Evolutionary conservation across 495 filamentous ascomycete genomes (phyloP), one percentile per base, ranked within the genome.

Genomic region (Penicillium ochrochloron): DNA sequence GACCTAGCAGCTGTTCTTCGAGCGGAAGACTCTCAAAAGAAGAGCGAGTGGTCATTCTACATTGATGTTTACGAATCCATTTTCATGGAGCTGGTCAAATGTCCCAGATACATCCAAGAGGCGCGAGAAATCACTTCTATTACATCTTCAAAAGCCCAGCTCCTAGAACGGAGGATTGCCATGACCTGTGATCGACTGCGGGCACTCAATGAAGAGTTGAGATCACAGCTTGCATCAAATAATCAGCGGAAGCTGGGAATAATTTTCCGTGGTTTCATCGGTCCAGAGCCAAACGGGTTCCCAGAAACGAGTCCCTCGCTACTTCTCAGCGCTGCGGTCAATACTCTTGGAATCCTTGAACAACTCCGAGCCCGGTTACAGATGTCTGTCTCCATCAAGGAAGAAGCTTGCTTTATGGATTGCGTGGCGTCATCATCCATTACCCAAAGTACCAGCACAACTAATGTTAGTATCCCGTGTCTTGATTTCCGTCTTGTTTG

Each of bases 71-170:
- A 61, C 29, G 59, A 61, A 41, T 6, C 46, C 5, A 61, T 61
- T 42, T 61, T 61, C 59, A 61, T 61, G 59, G 59, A 61, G 34
- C 59, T 61, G 23, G 59, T 61, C n/a, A 61, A 61, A 54, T 61
- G 59, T 31, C 59, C 59, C 33, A 33, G 34, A 19, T 54, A 61
- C 21, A 54, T 61, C 3, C 29, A 61, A 42, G 48, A 61, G 48
- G 34, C 48, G 25, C 59, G 59, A 41, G 59, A 61, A 34, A 54
- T 61, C 25, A 33, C 21, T 54, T 61, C 46, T 14, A 11, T 61
- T 31, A 5, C 42, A 19, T 51, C 58, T 37, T 15, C 27, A 14
- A 11, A 54, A 33, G 48, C 59, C 34, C 21, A 8, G 12, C 2
- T 53, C 50, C 46, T 61, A 33, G 59, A 34, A 44, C 19, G 23